Base-by-base conservation (phyloP, 208 protist species). In the Trypanosoma theileri region DNA sequence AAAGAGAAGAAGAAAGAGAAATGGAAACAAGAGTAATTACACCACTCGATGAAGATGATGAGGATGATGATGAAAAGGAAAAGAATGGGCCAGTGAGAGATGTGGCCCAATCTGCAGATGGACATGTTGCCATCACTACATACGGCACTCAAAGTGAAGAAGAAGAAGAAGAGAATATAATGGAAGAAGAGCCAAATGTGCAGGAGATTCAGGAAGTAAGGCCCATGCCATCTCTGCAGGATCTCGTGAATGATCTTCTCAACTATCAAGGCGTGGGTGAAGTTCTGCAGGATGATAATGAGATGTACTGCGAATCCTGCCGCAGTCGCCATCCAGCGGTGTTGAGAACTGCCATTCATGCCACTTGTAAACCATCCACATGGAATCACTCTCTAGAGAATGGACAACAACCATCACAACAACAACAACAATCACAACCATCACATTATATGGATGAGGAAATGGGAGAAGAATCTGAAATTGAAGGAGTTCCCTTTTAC, bases 251-350 rank as follows among this genome's bases (percentile, higher is more conserved):
- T 10, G 52, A 65, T 24, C 71, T 86, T 9, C 45, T 79, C 16
- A 70, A 88, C 60, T 82, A 80, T 10, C 63, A 53, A 6, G 41
- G 67, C 21, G 75, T 73, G 51, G 59, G 59, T 51, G 86, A 92
- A 60, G 12, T 80, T 46, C 70, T 92, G 58, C 55, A 84, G 21
- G 80, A 80, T 28, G 80, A 85, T 42, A 86, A 87, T 69, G 69
- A 62, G 57, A 57, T 84, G 21, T 72, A 76, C 40, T 91, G 85
- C 70, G 73, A 75, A 52, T 42, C 64, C 45, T 92, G 86, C 66
- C 42, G 59, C 10, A 74, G 53, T 6, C 71, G 77, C 57, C 80
- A 80, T 9, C 58, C 59, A 54, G 84, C 80, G 9, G 50, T 56
- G 7, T 54, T 92, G 17, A 73, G 66, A 0, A 86, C 77, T 31